Conservation (phyloP, 305 asterid species). For the Fraxinus latifolia region DNA sequence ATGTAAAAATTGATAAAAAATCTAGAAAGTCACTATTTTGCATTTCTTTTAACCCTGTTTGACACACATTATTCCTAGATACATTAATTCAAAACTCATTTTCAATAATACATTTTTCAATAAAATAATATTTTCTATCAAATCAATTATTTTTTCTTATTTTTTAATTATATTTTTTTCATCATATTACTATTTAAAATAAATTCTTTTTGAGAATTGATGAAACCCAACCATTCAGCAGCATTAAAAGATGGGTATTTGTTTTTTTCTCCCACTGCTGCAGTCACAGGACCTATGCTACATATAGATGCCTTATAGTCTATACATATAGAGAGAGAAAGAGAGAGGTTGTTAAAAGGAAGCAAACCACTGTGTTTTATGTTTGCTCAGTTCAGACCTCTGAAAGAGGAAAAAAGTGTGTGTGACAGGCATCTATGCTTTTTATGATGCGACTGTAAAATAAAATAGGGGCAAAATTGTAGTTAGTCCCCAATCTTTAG, state of each 20-base stretch:
- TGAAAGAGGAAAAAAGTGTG: slow-evolving; percentile 20
- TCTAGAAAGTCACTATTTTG: slow-evolving; percentile 12
- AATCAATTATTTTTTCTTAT: no score
- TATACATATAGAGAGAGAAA: neutral
- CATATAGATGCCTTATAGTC: neutral
- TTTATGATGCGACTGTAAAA: neutral
- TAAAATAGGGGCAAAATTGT: neutral
- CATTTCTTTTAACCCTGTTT: slow-evolving; percentile 2
- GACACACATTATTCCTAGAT: no score
- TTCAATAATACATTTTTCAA: no score
- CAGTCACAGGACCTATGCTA: slow-evolving; percentile 22
- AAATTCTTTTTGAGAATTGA: slow-evolving; percentile 9
- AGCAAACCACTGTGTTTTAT: slow-evolving; percentile 27
- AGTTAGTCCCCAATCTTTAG: neutral
- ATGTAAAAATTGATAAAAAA: neutral
- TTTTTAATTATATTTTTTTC: no score
- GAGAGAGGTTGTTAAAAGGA: slow-evolving; percentile 18
- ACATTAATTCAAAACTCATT: no score
- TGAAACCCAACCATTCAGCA: slow-evolving; percentile 34
- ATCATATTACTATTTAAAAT: no score
- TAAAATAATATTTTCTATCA: no score
- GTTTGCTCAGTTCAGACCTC: slow-evolving; percentile 29
- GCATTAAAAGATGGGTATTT: slow-evolving; percentile 27
- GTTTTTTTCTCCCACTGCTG: slow-evolving; percentile 25
- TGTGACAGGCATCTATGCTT: slow-evolving; percentile 22